These are phyloP conservation scores for Pestalotiopsis sp. DNA, from an alignment of 2,329 filamentous ascomycete species.

Conservation along the genomic window DNA sequence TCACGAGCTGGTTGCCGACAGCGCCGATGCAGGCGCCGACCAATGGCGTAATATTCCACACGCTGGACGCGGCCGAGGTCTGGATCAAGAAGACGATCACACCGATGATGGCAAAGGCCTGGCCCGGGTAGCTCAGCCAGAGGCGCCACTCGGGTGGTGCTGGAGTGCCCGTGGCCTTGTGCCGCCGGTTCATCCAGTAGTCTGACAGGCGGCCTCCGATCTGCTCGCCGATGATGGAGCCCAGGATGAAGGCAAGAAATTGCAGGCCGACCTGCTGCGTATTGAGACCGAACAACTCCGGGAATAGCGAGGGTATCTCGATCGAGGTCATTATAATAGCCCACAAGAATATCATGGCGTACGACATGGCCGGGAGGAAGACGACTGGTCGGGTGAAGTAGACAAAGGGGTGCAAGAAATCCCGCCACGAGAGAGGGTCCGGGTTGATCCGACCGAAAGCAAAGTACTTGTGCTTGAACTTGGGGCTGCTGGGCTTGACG, in stretches of 20 bases:
- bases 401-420: conserved; percentile 52
- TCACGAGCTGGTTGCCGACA: conserved; percentile 62
- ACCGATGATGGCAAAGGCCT: conserved; percentile 51
- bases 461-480: conserved; percentile 48
- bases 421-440: conserved; percentile 45
- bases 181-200: conserved; percentile 49
- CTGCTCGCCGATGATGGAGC: conserved; percentile 60
- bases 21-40: conserved; percentile 54
- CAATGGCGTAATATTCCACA: conserved; percentile 60
- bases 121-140: conserved; percentile 59
- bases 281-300: conserved; percentile 57
- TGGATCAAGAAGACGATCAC: conserved; percentile 57
- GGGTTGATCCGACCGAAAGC: conserved; percentile 53
- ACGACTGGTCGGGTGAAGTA: conserved; percentile 49
- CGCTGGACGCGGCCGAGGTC: conserved; percentile 41
- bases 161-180: conserved; percentile 27
- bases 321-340: conserved; percentile 55
- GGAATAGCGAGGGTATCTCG: conserved; percentile 62
- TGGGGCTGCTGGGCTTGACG: conserved; percentile 32
- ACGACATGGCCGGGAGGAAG: conserved; percentile 52
- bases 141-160: conserved; percentile 55
- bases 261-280: conserved; percentile 61
- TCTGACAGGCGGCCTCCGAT: conserved; percentile 57
- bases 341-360: conserved; percentile 61
- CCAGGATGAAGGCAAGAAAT: conserved; percentile 58